Evolutionary conservation across 441 rosid species (phyloP), one percentile per base, ranked within the genome.

Genomic region (Capsella rubella): DNA sequence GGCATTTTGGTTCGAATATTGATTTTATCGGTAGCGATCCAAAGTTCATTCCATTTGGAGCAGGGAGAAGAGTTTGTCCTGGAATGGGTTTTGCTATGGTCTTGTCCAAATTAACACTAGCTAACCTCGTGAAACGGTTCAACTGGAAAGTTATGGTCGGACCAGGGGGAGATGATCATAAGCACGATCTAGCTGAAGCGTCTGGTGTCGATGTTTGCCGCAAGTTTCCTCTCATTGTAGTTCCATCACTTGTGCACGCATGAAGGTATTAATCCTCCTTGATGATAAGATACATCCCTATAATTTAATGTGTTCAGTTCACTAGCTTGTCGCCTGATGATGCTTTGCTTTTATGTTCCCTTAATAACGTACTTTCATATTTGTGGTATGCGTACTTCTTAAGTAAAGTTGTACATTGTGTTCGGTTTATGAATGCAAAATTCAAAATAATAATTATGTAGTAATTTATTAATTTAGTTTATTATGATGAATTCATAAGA

Each of bases 221-320:
- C 28, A 69, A 47, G 12, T 69, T 58, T 15, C 74, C 74, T 58
- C 65, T 69, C 3, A 32, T 69, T 14, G 74, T 15, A 0, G 47
- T 8, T 28, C 55, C 68, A 16, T 46, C 50, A 28, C 8, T 54
- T 14, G 59, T n/a, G 21, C 6, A 55, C 3, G 21, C 25, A 8
- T 28, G 60, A 55, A 55, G 40, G 9, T 31, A 31, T 55, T 13
- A 53, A 29, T 14, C 1, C 16, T 27, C 16, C 14, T 42, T 54
- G 37, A 28, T 29, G 34, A 28, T 34, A 34, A 34, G 37, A 34
- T 34, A 34, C 37, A 0, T 34, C 25, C 25, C 25, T 21, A 21
- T 6, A 6, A 6, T 8, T 34, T 34, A 34, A 34, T 2, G 37
- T 34, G 37, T 34, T 8, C 37, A 6, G 37, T 34, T 34, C 37